These are phyloP conservation scores for Chlorella sorokiniana DNA, from an alignment of 139 green algal species.

Conservation along the genomic window DNA sequence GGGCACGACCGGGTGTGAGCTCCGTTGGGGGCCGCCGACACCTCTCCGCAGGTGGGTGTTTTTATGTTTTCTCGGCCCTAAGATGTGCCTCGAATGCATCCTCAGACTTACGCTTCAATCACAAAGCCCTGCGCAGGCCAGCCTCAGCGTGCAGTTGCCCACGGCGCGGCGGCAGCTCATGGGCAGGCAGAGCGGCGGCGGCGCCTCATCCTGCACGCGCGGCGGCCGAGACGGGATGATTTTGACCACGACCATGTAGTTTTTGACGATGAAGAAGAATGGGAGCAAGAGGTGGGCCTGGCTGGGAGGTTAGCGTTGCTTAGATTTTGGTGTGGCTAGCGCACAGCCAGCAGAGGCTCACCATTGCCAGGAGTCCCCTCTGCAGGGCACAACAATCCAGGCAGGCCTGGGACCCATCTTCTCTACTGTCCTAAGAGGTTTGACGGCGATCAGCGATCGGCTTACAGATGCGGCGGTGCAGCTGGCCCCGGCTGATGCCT, in stretches of 20 bases:
- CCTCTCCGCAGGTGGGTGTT: too few relatives aligned
- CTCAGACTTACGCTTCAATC: not conserved
- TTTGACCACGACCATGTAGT: constrained; percentile 32
- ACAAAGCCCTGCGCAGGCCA: not conserved
- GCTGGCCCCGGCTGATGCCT: constrained; percentile 17
- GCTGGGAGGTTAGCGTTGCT: not conserved
- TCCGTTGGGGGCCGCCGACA: too few relatives aligned
- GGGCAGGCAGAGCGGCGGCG: not conserved
- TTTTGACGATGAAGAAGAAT: constrained; percentile 44
- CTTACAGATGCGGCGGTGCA: constrained; percentile 2
- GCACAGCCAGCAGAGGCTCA: not conserved
- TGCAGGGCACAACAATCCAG: constrained; percentile 9
- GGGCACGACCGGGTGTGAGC: too few relatives aligned
- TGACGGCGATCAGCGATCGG: not conserved
- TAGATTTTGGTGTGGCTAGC: not conserved
- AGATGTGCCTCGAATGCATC: too few relatives aligned
- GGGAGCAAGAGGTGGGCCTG: constrained; percentile 22
- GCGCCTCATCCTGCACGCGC: not conserved
- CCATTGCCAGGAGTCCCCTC: not conserved
- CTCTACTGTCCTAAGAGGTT: not conserved
- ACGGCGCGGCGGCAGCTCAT: not conserved
- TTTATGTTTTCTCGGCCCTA: too few relatives aligned
- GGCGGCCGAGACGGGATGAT: not conserved
- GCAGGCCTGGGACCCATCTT: not conserved
- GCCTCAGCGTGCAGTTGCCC: not conserved